Percentiles rank a stretch among this genome's conserved stretches.
Evolutionary conservation across 371 early-diverging fungal species (phyloP).

Genomic region (Mycotypha africana): DNA sequence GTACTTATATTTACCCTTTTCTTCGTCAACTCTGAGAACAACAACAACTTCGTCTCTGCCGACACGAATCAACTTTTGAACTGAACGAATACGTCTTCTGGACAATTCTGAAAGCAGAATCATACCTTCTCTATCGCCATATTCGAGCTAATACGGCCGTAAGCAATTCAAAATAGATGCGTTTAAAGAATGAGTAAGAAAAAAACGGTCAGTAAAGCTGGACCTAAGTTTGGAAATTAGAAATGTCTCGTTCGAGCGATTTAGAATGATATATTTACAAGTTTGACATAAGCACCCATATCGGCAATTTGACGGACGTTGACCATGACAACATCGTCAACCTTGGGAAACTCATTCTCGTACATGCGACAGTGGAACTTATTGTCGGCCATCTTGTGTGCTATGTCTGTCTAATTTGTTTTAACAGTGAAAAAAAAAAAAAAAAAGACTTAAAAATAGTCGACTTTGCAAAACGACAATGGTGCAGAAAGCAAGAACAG

Average conservation of each 20-base stretch:
- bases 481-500: too few relatives aligned
- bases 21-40: slow-evolving; percentile 97
- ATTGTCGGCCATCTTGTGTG: slow-evolving; percentile 19
- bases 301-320: slow-evolving; percentile 97
- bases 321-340: slow-evolving; percentile 98
- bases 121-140: slow-evolving; percentile 96
- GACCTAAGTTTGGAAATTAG: too few relatives aligned
- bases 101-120: slow-evolving; percentile 96
- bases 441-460: neutral
- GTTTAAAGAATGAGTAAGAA: neutral
- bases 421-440: neutral
- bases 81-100: slow-evolving; percentile 95
- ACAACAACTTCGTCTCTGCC: slow-evolving; percentile 97
- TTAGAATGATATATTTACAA: too few relatives aligned
- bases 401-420: neutral
- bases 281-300: slow-evolving; percentile 96
- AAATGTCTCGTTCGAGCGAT: too few relatives aligned
- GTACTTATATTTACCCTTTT: slow-evolving; percentile 72
- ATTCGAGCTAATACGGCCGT: slow-evolving; percentile 69
- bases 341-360: slow-evolving; percentile 94
- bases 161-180: neutral
- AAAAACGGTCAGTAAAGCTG: too few relatives aligned
- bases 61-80: slow-evolving; percentile 96
- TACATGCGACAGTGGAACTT: slow-evolving; percentile 85
- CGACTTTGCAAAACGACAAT: too few relatives aligned